A percentile compares a stretch with the other conserved stretches of the same genome.
phyloP scores from a whole-genome alignment of 768 basidiomycete genomes.

The Austroboletus eburneus region DNA sequence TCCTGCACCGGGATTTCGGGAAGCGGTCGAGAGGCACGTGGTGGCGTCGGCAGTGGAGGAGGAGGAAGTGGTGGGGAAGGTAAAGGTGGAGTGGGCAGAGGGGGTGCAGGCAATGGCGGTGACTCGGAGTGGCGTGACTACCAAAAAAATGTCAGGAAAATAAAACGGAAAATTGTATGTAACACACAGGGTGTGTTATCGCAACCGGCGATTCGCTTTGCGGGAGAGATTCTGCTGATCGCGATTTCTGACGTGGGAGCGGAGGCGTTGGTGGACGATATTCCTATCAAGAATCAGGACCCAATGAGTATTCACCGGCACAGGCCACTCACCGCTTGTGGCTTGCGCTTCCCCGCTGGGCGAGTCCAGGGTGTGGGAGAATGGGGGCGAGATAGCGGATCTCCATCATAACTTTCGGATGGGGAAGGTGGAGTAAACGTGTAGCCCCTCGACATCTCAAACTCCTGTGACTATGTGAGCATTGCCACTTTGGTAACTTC shows the following conservation, averaged over 20 bases:
- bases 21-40: slow-evolving; percentile 25
- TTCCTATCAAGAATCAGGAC: slow-evolving; percentile 29
- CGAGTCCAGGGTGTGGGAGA: slow-evolving; percentile 35
- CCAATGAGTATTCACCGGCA: not conserved
- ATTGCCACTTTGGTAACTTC: slow-evolving; percentile 20
- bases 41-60: slow-evolving; percentile 26
- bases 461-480: slow-evolving; percentile 31
- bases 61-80: slow-evolving; percentile 24
- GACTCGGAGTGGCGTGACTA: slow-evolving; percentile 27
- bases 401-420: slow-evolving; percentile 31
- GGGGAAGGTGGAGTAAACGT: slow-evolving; percentile 33
- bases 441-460: slow-evolving; percentile 29
- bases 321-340: slow-evolving; percentile 22
- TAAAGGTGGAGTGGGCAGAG: slow-evolving; percentile 1
- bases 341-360: slow-evolving; percentile 21
- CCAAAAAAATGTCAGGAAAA: slow-evolving; percentile 1
- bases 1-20: slow-evolving; percentile 29
- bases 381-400: slow-evolving; percentile 32
- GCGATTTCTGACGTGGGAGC: slow-evolving; percentile 37
- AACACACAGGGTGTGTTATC: slow-evolving; percentile 24
- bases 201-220: slow-evolving; percentile 32
- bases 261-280: slow-evolving; percentile 62
- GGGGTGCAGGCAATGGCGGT: slow-evolving; percentile 20
- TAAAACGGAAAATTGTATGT: slow-evolving; percentile 3
- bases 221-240: slow-evolving; percentile 24